Percentiles rank a stretch among this genome's conserved stretches.
phyloP scores from a whole-genome alignment of 768 basidiomycete species.

The Cystobasidium tubakii region DNA sequence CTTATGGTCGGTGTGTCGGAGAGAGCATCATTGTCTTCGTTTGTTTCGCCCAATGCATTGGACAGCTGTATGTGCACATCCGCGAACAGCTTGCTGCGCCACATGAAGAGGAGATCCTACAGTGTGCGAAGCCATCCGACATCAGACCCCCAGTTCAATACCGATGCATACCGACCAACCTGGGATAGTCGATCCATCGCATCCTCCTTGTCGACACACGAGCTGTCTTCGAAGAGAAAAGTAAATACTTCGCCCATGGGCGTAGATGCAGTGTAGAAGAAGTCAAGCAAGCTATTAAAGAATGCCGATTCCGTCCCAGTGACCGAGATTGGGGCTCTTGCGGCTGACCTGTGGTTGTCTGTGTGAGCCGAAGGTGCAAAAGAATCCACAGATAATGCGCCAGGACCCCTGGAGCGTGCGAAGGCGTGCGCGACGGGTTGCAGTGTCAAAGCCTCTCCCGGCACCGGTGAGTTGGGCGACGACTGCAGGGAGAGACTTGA shows the following conservation, averaged over 20 bases:
- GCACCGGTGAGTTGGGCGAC: conserved; percentile 52
- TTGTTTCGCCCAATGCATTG: conserved; percentile 38
- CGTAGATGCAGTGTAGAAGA: conserved; percentile 86
- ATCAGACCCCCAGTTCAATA: background rate
- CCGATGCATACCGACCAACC: conserved; percentile 59
- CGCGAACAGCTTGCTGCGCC: conserved; percentile 86
- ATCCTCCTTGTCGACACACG: conserved; percentile 48
- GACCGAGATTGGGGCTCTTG: conserved; percentile 54
- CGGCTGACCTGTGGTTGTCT: conserved; percentile 51
- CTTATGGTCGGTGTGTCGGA: conserved; percentile 51
- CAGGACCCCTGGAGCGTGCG: conserved; percentile 44
- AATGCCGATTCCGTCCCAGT: conserved; percentile 60
- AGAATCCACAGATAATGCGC: conserved; percentile 61
- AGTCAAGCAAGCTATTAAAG: conserved; percentile 85
- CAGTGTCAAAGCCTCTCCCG: conserved; percentile 52
- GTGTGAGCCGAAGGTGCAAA: conserved; percentile 48
- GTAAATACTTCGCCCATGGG: conserved; percentile 74
- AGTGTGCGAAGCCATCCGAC: too few species aligned
- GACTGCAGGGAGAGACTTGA: conserved; percentile 12
- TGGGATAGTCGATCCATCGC: conserved; percentile 68
- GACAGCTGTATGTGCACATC: conserved; percentile 72
- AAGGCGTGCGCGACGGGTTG: conserved; percentile 45
- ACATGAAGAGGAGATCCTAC: conserved; percentile 86
- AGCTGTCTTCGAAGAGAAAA: conserved; percentile 68
- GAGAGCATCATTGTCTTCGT: conserved; percentile 51